Base-by-base conservation (phyloP, 345 rosid genomes). In the Lumnitzera racemosa region DNA sequence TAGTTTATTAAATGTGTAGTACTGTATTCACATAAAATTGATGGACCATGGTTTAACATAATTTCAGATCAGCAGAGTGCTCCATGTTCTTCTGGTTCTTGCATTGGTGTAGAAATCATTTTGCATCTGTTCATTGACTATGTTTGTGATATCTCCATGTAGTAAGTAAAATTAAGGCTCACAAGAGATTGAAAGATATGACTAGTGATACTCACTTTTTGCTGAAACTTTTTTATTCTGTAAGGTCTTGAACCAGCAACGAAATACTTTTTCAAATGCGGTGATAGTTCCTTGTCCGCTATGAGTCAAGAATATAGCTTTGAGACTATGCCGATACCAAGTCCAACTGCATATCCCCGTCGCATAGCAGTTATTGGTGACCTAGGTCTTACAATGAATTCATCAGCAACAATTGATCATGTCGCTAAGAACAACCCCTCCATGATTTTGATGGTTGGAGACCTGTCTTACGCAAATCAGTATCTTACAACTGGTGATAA, bases 301-400 rank as follows among this genome's bases (percentile, higher is more conserved):
- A 77, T 86, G 88, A 91, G 95, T 47, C 72, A 78, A 7, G 90
- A 86, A 54, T 62, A 58, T 56, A 70, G 64, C 47, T 88, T 91
- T 58, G 76, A 73, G 68, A 88, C 84, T 23, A 61, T 86, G 62
- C 90, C 87, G 49, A 23, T 68, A 56, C 77, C 85, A 8, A 49
- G 78, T 15, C 79, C 72, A 27, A 69, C 73, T 52, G 57, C 80
- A 5, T 88, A 84, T 62, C 98, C 98, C 62, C 65, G 4, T 55
- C 71, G 91, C 57, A 78, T 88, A 57, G 95, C 82, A 43, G 62
- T 91, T 72, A 58, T 88, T 61, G 95, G 96, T 51, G 98, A 88
- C 70, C 65, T 91, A 61, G 98, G 98, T 51, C 90, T 91, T 36
- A 84, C 96, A 11, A 74, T 84, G 70, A 91, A 91, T 65, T 78